phyloP scores from a whole-genome alignment of 495 filamentous ascomycete genomes.

The Hypoxylon trugodes region DNA sequence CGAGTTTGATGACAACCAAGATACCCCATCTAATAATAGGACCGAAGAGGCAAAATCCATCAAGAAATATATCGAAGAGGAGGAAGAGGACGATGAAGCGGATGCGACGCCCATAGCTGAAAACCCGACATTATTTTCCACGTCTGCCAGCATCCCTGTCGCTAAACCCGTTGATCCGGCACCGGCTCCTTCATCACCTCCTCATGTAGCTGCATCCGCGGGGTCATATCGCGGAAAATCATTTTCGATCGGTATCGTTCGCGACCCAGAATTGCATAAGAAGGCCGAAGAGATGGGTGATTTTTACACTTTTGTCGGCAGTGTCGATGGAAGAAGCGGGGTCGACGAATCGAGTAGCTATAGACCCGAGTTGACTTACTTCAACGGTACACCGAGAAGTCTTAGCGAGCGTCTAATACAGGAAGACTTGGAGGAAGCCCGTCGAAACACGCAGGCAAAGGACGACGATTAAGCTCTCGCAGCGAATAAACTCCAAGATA shows the following conservation, averaged over 20 bases:
- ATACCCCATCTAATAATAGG: not conserved
- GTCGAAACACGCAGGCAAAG: constrained; percentile 28
- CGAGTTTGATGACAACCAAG: constrained; percentile 34
- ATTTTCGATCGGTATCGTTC: constrained; percentile 48
- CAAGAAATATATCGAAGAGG: constrained; percentile 40
- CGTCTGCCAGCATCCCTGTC: constrained; percentile 33
- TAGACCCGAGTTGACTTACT: constrained; percentile 44
- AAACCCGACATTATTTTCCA: constrained; percentile 35
- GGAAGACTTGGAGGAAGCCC: constrained; percentile 47
- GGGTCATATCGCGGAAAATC: constrained; percentile 57
- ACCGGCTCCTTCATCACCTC: constrained; percentile 26
- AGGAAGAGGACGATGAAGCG: constrained; percentile 38
- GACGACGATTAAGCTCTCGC: constrained; percentile 3
- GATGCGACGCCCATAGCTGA: constrained; percentile 29
- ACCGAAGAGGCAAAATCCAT: not conserved
- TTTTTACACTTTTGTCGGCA: constrained; percentile 55
- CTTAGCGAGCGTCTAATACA: constrained; percentile 55
- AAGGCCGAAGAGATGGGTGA: constrained; percentile 56
- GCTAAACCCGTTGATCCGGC: constrained; percentile 26
- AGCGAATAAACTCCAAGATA: not conserved
- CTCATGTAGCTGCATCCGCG: constrained; percentile 29
- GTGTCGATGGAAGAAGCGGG: constrained; percentile 52
- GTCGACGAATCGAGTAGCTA: constrained; percentile 53
- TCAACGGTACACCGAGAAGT: constrained; percentile 49
- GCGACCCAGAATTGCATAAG: constrained; percentile 52